Base-by-base conservation (phyloP, 495 filamentous ascomycete species). In the Penicilliopsis zonata region DNA sequence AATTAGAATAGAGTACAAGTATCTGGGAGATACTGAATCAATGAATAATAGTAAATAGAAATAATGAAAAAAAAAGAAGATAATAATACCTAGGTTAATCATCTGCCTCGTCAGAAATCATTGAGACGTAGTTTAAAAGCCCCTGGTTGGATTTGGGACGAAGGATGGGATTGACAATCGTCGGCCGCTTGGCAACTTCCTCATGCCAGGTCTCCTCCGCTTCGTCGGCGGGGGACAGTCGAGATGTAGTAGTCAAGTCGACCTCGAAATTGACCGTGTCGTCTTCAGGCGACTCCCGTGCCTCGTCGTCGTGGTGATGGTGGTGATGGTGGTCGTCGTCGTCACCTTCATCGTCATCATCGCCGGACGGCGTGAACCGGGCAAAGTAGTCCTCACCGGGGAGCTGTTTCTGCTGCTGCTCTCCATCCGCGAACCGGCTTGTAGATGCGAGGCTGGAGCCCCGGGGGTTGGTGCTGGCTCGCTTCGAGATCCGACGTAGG, bases 141-240 rank as follows among this genome's bases (percentile, higher is more conserved):
- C 70, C 81, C 50, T 85, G 76, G 18, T 69, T 71, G 21, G 74
- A 82, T 42, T 74, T 76, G n/a, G 69, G 65, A 5, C 70, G 70
- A 13, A 61, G 34, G 24, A 10, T 5, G 3, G 52, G 59, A 34
- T 42, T 67, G 51, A 46, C 66, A 47, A 49, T 59, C 50, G 42
- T 74, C 38, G 46, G 72, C 17, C 72, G 65, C 24, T 67, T 69
- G 9, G 55, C 70, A 23, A 78, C 62, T 12, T 65, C 63, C 4
- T 52, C 59, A 29, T 74, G 68, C 57, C 69, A 71, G 6, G 41
- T 63, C 30, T 66, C 63, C 15, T 49, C 54, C 9, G 40, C 30
- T 37, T 40, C 32, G 31, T 44, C 32, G 37, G 46, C 22, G 36
- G 38, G 30, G n/a, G n/a, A n/a, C n/a, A n/a, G n/a, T n/a, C n/a